Evolutionary conservation across 2,329 filamentous ascomycete species (phyloP).

Genomic region (Aspergillus tubingensis): DNA sequence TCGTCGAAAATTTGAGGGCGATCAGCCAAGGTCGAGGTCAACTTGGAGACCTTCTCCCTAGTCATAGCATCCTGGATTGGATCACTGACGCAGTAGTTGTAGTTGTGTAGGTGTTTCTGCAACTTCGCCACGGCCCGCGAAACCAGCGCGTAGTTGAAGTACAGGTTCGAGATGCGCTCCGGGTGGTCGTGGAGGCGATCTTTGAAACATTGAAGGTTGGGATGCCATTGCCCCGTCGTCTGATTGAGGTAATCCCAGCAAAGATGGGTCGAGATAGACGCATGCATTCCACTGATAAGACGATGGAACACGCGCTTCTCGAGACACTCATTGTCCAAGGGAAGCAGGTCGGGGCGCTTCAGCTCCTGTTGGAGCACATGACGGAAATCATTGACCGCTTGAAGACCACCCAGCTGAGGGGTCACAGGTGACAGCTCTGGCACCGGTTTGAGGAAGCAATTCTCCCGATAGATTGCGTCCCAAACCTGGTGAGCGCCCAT

Average conservation of each 20-base stretch:
- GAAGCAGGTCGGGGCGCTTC: slow-evolving; percentile 58
- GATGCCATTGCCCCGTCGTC: slow-evolving; percentile 88
- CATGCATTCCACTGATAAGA: slow-evolving; percentile 95
- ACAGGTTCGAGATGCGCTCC: slow-evolving; percentile 93
- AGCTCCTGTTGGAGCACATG: slow-evolving; percentile 57
- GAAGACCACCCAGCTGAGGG: slow-evolving; percentile 46
- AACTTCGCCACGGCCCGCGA: slow-evolving; percentile 90
- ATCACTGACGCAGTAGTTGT: slow-evolving; percentile 92
- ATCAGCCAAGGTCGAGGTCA: slow-evolving; percentile 70
- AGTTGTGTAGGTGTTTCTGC: slow-evolving; percentile 74
- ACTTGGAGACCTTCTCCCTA: slow-evolving; percentile 75
- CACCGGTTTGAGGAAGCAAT: slow-evolving; percentile 73
- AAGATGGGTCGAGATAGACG: slow-evolving; percentile 92
- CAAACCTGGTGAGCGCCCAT: slow-evolving; percentile 85
- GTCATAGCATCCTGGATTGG: slow-evolving; percentile 74
- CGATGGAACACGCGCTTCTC: slow-evolving; percentile 99
- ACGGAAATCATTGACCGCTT: slow-evolving; percentile 63
- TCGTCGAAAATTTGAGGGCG: slow-evolving; percentile 85
- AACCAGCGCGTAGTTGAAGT: slow-evolving; percentile 98
- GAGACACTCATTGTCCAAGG: slow-evolving; percentile 86
- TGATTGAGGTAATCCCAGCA: slow-evolving; percentile 97
- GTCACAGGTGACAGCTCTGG: slow-evolving; percentile 30
- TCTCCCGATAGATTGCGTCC: slow-evolving; percentile 95
- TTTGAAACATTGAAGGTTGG: slow-evolving; percentile 87
- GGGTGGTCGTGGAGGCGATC: slow-evolving; percentile 79